These are phyloP conservation scores for Bimuria novae-zelandiae DNA, from an alignment of 2,329 filamentous ascomycete genomes.

Conservation along the genomic window DNA sequence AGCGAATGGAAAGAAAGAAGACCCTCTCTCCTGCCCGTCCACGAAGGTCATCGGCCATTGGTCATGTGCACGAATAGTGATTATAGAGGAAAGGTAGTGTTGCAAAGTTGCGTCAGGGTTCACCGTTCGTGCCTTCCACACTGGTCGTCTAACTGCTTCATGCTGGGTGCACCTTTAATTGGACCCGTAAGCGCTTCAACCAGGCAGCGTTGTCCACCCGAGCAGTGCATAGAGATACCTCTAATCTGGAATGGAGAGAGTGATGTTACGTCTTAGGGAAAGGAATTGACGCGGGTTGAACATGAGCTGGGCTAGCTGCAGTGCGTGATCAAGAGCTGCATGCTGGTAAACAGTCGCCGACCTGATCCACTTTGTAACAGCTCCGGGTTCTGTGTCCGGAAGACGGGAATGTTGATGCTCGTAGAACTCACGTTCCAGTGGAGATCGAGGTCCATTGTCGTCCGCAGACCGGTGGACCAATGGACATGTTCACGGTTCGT, in stretches of 20 bases:
- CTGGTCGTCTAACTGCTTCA: constrained; percentile 37
- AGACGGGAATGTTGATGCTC: neutral
- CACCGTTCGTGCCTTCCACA: constrained; percentile 24
- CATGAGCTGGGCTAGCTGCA: neutral
- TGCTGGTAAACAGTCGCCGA: neutral
- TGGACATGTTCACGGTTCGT: neutral
- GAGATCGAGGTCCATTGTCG: too few relatives aligned
- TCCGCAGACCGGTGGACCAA: too few relatives aligned
- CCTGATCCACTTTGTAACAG: neutral
- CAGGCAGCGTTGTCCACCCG: too few relatives aligned
- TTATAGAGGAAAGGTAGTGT: constrained; percentile 18
- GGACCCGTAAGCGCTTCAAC: constrained; percentile 9
- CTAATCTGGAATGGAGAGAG: neutral
- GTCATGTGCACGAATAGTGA: constrained; percentile 31
- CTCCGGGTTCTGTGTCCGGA: neutral
- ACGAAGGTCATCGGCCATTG: constrained; percentile 17
- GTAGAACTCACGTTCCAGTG: neutral
- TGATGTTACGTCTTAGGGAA: neutral
- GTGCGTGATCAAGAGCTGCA: neutral
- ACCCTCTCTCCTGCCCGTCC: neutral
- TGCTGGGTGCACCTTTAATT: constrained; percentile 6
- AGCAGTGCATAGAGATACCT: neutral
- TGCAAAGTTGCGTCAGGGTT: constrained; percentile 21
- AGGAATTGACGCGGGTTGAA: neutral
- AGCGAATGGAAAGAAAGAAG: constrained; percentile 30